Base-by-base conservation (phyloP, 305 asterid genomes). In the Lippia alba region DNA sequence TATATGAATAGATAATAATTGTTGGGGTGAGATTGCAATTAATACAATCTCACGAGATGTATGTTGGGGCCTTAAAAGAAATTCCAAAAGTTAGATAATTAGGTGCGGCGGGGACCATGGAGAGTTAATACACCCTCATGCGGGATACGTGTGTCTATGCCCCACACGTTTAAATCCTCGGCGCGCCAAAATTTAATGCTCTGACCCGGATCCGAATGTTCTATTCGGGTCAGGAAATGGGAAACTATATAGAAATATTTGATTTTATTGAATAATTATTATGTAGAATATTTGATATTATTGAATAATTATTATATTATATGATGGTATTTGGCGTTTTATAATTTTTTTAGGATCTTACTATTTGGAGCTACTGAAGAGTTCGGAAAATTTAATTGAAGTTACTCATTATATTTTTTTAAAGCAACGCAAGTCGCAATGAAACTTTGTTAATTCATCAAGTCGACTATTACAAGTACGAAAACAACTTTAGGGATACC, bases 31-130 rank as follows among this genome's bases (percentile, higher is more conserved):
- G 18, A 68, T 55, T 19, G 18, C 61, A 75, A 68, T 76, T 68
- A 76, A 76, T 72, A 32, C 61, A 19, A 64, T 58, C 56, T 79
- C 84, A 76, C 72, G 77, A 73, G 84, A 72, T 61, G 64, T 55
- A 15, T 69, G 72, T 40, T 34, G 24, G 56, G 34, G 83, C 74
- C 69, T 53, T 78, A 20, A 78, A 70, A 44, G 15, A 78, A 74
- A 70, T 70, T 74, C 67, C 30, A 58, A 3, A 32, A 44, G 71
- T 67, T 66, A 60, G 70, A 71, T 71, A 54, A 67, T 72, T 77
- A 62, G 73, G 74, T 79, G 68, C 24, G 49, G 30, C 7, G 19
- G 76, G 74, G 78, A 53, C 78, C 83, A 67, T 14, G 60, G 45
- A 18, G 12, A 65, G 70, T 63, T 41, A 36, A 58, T 71, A 69